Evolutionary conservation across 805 yeast species (phyloP).

Genomic region (Metschnikowia vanudenii): DNA sequence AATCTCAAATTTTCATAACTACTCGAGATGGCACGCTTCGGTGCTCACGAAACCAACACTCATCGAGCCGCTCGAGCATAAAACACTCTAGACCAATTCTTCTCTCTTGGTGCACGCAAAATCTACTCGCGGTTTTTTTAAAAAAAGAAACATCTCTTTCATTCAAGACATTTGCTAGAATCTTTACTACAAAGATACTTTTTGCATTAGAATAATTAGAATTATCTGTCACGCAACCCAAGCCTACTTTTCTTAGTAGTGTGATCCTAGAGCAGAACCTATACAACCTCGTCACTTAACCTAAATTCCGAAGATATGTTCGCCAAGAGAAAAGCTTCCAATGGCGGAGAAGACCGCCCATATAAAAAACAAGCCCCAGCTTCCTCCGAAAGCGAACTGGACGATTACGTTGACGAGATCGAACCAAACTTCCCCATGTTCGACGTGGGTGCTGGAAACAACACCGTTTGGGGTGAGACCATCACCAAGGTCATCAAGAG

Average conservation of each 20-base stretch:
- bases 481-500: slow-evolving; percentile 78
- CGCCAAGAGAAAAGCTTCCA: slow-evolving; percentile 17
- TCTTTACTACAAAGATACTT: background rate
- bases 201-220: background rate
- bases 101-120: background rate
- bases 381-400: slow-evolving; percentile 15
- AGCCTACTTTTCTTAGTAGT: background rate
- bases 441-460: slow-evolving; percentile 21
- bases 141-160: background rate
- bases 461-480: slow-evolving; percentile 66
- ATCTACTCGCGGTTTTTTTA: background rate
- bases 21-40: slow-evolving; percentile 5
- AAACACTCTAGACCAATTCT: background rate
- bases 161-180: background rate
- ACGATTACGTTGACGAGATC: slow-evolving; percentile 9
- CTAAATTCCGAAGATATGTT: background rate
- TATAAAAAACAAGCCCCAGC: slow-evolving; percentile 13
- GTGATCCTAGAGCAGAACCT: background rate
- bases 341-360: slow-evolving; percentile 12
- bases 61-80: slow-evolving; percentile 2
- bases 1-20: slow-evolving; percentile 9
- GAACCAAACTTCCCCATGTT: slow-evolving; percentile 12
- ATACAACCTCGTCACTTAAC: background rate
- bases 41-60: background rate
- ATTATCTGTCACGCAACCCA: background rate